Evolutionary conservation across 345 rosid genomes (phyloP), one percentile per base, ranked within the genome.

Genomic region (Lenwebbia sp.): DNA sequence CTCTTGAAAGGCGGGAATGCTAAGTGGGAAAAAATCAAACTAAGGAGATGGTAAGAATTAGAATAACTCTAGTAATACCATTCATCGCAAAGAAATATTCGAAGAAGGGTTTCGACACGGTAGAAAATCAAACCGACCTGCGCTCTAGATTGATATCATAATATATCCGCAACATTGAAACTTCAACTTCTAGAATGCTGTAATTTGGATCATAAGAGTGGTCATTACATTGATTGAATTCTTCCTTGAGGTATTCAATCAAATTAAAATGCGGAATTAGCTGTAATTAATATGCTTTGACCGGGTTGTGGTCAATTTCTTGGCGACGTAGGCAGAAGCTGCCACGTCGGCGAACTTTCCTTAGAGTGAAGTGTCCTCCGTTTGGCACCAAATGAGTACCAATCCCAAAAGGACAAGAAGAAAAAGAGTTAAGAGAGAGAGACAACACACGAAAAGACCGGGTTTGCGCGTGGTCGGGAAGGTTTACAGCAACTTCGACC

Each of bases 1-100:
- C 40, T 14, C 14, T 60, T 60, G 74, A 28, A 57, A n/a, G 37
- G 37, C 70, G 4, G 4, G 4, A 58, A 30, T n/a, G 70, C 5
- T 58, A 58, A 13, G 70, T 15, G 33, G 41, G 5, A 40, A 47
- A 47, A 47, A 47, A 8, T 47, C 50, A 47, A 47, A 47, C 11
- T 47, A 47, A 47, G 50, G 50, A 47, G 50, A 9, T 47, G 50
- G 50, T 28, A 28, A n/a, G 4, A 60, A 60, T 60, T 7, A 60
- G 37, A 60, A 28, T 4, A 2, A 14, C 21, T 0, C 0, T 1
- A 13, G 15, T 28, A 28, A 60, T 1, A 28, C 15, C 74, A 60
- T 13, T 28, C 3, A 28, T 28, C 0, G 4, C 4, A 3, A 60
- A 4, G 2, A 12, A 14, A 57, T 26, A 57, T 57, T 57, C 4